Conservation (phyloP, 2,329 filamentous ascomycete genomes). For the Cladosporium phlei region DNA sequence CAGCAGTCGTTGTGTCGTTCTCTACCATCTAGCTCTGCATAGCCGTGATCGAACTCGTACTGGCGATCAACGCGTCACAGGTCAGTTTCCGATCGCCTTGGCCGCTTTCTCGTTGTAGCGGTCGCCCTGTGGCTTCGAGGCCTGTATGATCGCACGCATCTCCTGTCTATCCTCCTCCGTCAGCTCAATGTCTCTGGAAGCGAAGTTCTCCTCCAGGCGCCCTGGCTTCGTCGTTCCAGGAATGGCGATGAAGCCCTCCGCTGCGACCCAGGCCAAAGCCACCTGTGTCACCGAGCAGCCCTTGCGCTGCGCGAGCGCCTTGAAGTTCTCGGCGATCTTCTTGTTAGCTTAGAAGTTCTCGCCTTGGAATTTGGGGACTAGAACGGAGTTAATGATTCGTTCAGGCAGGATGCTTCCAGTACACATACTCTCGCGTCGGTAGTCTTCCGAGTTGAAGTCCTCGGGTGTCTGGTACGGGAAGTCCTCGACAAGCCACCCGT, state of each 20-base stretch:
- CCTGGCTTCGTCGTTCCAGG: conserved; percentile 50
- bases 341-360: conserved; percentile 63
- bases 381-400: conserved; percentile 31
- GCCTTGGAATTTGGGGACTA: conserved; percentile 57
- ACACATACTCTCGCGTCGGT: conserved; percentile 26
- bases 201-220: conserved; percentile 22
- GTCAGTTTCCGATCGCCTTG: background rate
- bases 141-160: conserved; percentile 38
- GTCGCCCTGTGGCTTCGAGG: conserved; percentile 24
- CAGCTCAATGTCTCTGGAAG: conserved; percentile 22
- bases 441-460: conserved; percentile 33
- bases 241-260: conserved; percentile 60
- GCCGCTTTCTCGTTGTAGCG: background rate
- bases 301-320: conserved; percentile 57
- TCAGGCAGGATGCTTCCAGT: conserved; percentile 32
- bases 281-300: conserved; percentile 58
- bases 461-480: conserved; percentile 35
- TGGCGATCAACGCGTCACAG: background rate
- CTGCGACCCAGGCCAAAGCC: conserved; percentile 59
- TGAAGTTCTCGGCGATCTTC: conserved; percentile 55
- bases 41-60: no score
- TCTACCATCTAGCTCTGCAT: no score
- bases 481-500: conserved; percentile 51
- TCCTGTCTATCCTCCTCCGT: conserved; percentile 38
- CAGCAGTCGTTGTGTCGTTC: no score